Evolutionary conservation across 441 rosid genomes (phyloP), one percentile per base, ranked within the genome.

Genomic region (Adansonia madagascariensis): DNA sequence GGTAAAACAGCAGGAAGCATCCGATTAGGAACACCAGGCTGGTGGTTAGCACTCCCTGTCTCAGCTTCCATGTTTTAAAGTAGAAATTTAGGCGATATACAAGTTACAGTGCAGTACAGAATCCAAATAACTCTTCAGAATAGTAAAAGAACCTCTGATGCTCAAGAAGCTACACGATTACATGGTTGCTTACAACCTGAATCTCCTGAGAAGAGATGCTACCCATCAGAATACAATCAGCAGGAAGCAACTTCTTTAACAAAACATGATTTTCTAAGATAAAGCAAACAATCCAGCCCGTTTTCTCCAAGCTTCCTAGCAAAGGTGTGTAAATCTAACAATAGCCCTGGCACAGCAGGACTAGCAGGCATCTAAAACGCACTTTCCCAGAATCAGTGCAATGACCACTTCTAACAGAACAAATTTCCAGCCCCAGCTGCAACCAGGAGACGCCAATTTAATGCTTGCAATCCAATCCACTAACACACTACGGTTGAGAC

Each of bases 1-100:
- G 98, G 98, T 68, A 91, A 84, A 75, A 89, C 53, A 55, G 85
- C 85, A 66, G 96, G 97, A 82, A 90, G 85, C 84, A 88, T 66
- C 55, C 86, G 90, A 74, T 80, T 83, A 74, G 88, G 80, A 35
- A 85, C 76, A 63, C 87, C 86, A 15, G 82, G 79, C 73, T 60
- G 84, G 80, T 85, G 77, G 79, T 84, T 86, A 76, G 76, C 64
- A 80, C 49, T 88, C 78, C 71, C 83, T 57, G 57, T 73, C 80
- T 90, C 91, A 73, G 85, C 84, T 78, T 92, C 99, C 99, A 95
- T 95, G 78, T 83, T 85, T 76, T 69, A 20, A 74, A 79, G 76
- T 76, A 67, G 81, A 70, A 77, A 68, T 31, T 67, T 57, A 60
- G 79, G 71, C 60, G 67, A 79, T 80, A 43, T 81, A 12, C 65